Percentiles rank a stretch among this genome's conserved stretches.
Conservation (phyloP, 2,329 filamentous ascomycete species). For the Trichoderma sp. region DNA sequence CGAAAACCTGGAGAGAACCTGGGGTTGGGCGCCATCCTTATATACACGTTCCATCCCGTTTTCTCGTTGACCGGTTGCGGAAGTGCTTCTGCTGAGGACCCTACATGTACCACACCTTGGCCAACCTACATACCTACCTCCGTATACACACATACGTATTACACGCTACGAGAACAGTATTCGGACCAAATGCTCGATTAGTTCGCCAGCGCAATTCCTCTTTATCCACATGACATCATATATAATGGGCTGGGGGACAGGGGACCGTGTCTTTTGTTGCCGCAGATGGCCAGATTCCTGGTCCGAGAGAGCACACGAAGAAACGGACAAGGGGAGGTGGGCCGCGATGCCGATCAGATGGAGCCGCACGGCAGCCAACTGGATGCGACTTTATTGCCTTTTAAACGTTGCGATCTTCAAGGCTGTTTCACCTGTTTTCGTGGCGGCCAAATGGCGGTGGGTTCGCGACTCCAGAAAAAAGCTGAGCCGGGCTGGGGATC, state of each 20-base stretch:
- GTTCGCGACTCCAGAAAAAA: background rate
- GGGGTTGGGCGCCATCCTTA: conserved; percentile 6
- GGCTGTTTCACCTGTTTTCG: conserved; percentile 5
- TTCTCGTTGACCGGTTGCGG: background rate
- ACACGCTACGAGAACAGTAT: too few relatives aligned
- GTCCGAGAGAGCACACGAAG: background rate
- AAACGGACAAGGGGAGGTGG: conserved; percentile 7
- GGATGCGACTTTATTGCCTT: background rate
- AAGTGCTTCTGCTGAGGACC: background rate
- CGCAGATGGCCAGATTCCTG: conserved; percentile 14
- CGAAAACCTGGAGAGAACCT: conserved; percentile 4
- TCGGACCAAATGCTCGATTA: conserved; percentile 8
- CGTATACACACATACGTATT: too few relatives aligned
- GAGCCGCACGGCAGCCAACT: conserved; percentile 11
- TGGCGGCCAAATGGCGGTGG: conserved; percentile 12
- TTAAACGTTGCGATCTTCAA: conserved; percentile 8
- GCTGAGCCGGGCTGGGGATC: background rate
- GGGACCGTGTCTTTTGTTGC: background rate
- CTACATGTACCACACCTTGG: background rate
- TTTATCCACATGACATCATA: conserved; percentile 26
- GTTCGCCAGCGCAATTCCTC: background rate
- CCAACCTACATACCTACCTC: too few relatives aligned
- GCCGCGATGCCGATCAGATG: conserved; percentile 10
- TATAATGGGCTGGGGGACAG: background rate
- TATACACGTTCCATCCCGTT: background rate